Evolutionary conservation across 306 rosid species (phyloP).

Genomic region (Cucumis hystrix): DNA sequence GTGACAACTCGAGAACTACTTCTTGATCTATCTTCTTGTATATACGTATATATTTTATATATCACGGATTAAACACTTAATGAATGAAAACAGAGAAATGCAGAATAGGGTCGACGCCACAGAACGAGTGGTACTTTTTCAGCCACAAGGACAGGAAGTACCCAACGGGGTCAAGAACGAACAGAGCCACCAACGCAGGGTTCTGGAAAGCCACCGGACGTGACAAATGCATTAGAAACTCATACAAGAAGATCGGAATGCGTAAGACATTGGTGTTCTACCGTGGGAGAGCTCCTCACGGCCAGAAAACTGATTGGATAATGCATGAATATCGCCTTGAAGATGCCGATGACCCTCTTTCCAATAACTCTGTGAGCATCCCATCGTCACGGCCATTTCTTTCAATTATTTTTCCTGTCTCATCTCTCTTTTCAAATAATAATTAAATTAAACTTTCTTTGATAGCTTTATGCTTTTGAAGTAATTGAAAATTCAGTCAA

Average conservation of each 20-base stretch:
- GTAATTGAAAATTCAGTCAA: too few species aligned
- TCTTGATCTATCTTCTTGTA: too few species aligned
- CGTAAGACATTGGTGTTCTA: slow-evolving; percentile 88
- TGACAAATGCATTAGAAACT: slow-evolving; percentile 80
- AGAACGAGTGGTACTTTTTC: slow-evolving; percentile 94
- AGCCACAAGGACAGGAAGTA: slow-evolving; percentile 96
- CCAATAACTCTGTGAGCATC: slow-evolving; percentile 21
- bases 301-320: slow-evolving; percentile 93
- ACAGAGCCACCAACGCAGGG: slow-evolving; percentile 84
- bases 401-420: too few species aligned
- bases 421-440: too few species aligned
- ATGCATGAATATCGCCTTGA: slow-evolving; percentile 96
- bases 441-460: too few species aligned
- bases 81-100: slow-evolving; percentile 31
- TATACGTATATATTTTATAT: too few species aligned
- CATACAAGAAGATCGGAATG: slow-evolving; percentile 79
- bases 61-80: too few species aligned
- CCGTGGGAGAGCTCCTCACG: slow-evolving; percentile 92
- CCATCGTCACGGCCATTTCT: too few species aligned
- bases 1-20: too few species aligned
- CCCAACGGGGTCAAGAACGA: slow-evolving; percentile 96
- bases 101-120: slow-evolving; percentile 87
- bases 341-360: slow-evolving; percentile 46
- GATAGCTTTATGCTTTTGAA: too few species aligned
- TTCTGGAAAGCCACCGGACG: slow-evolving; percentile 98